Conservation (phyloP, 257 asterid genomes). For the Lycium ferocissimum region DNA sequence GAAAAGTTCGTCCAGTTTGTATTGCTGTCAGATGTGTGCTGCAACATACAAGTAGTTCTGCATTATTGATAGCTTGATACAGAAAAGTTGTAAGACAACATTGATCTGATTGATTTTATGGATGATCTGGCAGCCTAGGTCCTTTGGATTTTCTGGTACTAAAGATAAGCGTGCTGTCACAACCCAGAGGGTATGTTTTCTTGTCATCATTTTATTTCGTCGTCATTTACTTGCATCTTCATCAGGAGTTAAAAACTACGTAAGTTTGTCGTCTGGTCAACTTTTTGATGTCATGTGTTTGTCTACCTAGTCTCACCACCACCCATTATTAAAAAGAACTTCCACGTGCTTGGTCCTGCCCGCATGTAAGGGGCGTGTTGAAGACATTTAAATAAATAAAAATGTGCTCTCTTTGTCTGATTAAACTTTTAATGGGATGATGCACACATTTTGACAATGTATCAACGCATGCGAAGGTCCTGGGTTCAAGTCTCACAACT, state of each 20-base stretch:
- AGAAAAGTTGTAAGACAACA: neutral
- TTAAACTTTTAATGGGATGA: too few species aligned
- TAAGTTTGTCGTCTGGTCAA: neutral
- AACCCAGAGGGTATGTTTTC: slow-evolving; percentile 80
- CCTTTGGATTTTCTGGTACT: slow-evolving; percentile 96
- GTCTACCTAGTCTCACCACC: too few species aligned
- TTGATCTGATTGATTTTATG: slow-evolving; percentile 26
- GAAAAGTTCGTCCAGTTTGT: slow-evolving; percentile 28
- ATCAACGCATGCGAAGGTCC: too few species aligned
- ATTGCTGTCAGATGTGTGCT: slow-evolving; percentile 22
- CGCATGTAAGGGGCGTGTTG: too few species aligned
- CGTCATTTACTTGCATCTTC: neutral
- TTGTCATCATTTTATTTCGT: neutral
- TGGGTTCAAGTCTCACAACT: too few species aligned
- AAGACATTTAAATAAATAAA: too few species aligned
- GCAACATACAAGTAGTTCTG: slow-evolving; percentile 10
- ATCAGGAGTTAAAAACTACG: slow-evolving; percentile 13
- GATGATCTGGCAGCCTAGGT: slow-evolving; percentile 73
- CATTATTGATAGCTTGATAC: slow-evolving; percentile 20
- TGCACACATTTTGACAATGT: too few species aligned
- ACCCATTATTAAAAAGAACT: too few species aligned
- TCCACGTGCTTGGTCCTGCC: too few species aligned
- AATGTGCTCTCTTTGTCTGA: too few species aligned
- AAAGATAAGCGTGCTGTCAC: slow-evolving; percentile 92
- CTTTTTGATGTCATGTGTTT: slow-evolving; percentile 10